Base-by-base conservation (phyloP, 2,329 filamentous ascomycete genomes). In the Periconia macrospinosa region DNA sequence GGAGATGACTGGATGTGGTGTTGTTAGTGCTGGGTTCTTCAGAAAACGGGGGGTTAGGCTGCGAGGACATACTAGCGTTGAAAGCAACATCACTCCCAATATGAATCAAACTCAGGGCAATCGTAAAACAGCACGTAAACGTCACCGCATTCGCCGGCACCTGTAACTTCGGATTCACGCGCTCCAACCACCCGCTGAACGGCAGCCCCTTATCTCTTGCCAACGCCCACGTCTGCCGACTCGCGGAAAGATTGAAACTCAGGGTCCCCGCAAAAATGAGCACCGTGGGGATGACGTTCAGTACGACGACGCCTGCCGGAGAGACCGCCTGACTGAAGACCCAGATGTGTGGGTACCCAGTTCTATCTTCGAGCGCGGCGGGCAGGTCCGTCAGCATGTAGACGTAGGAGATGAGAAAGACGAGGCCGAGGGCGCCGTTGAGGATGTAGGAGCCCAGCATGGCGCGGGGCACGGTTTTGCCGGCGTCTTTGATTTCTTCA, bases 401-500 rank as follows among this genome's bases (percentile, higher is more conserved):
- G 55, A 68, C 61, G 56, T 68, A 72, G 45, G 62, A 64, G 49
- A 72, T 61, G 45, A 71, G 57, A 51, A 72, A 69, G 23, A 71
- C 46, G 41, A 77, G 55, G 19, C 72, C 75, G 2, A 77, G 57
- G 6, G 53, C 48, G 23, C 71, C 71, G 53, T 77, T 77, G 56
- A 75, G 59, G 17, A 76, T 52, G 55, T 75, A 78, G 9, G 69
- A 69, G 48, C 71, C 69, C 6, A 79, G 59, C 69, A 78, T 77
- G 9, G 74, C 71, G 35, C 67, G 65, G 2, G 77, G 76, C 3
- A 79, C 72, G 15, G 74, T 69, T 15, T 66, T 71, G 18, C 71
- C 68, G 1, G 76, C 75, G 27, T 77, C 69, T 50, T 74, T 72
- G 53, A 78, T 70, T 53, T 79, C 76, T 56, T 79, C 75, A 2